Base-by-base conservation (phyloP, 139 green algal species). In the Tetradesmus lagerheimii region DNA sequence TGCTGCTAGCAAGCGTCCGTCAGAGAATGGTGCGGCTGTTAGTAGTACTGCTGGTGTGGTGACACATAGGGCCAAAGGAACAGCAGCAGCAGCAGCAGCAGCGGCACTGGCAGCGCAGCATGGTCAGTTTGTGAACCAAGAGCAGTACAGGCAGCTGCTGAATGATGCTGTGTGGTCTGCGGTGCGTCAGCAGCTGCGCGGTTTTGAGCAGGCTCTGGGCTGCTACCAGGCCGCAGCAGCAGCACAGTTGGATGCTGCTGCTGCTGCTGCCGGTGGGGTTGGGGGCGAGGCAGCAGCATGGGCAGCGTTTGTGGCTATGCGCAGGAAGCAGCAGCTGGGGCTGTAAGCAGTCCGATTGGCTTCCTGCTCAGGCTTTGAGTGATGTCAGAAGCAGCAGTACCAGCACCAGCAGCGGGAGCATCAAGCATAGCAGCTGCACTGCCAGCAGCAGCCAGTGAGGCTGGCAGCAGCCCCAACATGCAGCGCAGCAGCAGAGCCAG, bases 81-180 rank as follows among this genome's bases (percentile, higher is more conserved):
- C 12, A 20, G 39, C 79, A 23, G 79, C 43, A 37, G 79, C 41
- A 12, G 79, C 79, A 27, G 79, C 41, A 12, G 79, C 79, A 67
- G 41, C 78, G 38, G 78, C 78, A 34, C 23, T 43, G 5, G 79
- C 79, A 66, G 57, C 57, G 57, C 23, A n/a, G 57, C 57, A 71
- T 20, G 57, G 57, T n/a, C 57, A 20, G 5, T 4, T 23, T 31
- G 23, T 66, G 11, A 37, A 85, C 4, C 41, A 67, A 27, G 79
- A 85, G 79, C 79, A 85, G 41, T 85, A 85, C 29, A 66, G 41
- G 53, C n/a, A 41, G 41, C 27, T 37, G 18, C 20, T 85, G 41
- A 27, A 31, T 47, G 79, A 85, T 31, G 53, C 35, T 67, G 79
- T 85, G 9, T 85, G 79, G 39, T 67, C 41, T 67, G 79, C 25